Conservation (phyloP, 192 early-diverging fungal species). For the Umbelopsis sp. region DNA sequence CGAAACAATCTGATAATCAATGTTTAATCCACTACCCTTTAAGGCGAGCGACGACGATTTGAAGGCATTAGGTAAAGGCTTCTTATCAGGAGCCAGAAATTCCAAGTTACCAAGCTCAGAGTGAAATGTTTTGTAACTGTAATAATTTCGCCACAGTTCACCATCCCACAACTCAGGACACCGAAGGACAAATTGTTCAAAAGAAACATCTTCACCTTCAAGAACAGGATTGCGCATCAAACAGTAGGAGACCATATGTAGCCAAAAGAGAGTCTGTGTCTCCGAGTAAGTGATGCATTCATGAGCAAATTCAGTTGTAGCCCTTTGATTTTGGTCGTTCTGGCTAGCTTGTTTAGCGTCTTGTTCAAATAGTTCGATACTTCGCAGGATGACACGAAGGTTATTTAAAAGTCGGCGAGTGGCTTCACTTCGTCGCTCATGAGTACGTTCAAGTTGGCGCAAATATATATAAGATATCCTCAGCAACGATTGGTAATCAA, state of each 20-base stretch:
- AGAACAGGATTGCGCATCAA: conserved; percentile 29
- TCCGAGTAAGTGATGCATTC: conserved; percentile 31
- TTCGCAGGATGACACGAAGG: conserved; percentile 20
- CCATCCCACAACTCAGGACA: conserved; percentile 28
- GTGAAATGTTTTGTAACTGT: conserved; percentile 25
- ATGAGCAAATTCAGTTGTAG: conserved; percentile 20
- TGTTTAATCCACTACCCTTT: conserved; percentile 31
- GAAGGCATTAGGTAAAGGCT: conserved; percentile 40
- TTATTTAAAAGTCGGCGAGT: conserved; percentile 8
- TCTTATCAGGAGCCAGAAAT: conserved; percentile 36
- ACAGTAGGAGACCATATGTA: conserved; percentile 36
- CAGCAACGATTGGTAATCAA: conserved; percentile 30
- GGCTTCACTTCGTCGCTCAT: conserved; percentile 14
- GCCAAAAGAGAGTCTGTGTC: conserved; percentile 40
- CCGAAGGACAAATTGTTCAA: conserved; percentile 28
- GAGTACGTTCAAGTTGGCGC: neutral
- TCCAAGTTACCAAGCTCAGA: conserved; percentile 21
- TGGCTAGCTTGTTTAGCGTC: conserved; percentile 12
- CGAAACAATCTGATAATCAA: conserved; percentile 34
- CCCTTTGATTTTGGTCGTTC: neutral
- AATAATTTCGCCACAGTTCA: conserved; percentile 33
- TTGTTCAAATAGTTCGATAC: conserved; percentile 23
- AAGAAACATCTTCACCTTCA: conserved; percentile 29
- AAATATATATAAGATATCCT: conserved; percentile 27
- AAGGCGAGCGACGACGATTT: conserved; percentile 32